These are phyloP conservation scores for Aspergillus fructus DNA, from an alignment of 2,329 filamentous ascomycete species.

Conservation along the genomic window DNA sequence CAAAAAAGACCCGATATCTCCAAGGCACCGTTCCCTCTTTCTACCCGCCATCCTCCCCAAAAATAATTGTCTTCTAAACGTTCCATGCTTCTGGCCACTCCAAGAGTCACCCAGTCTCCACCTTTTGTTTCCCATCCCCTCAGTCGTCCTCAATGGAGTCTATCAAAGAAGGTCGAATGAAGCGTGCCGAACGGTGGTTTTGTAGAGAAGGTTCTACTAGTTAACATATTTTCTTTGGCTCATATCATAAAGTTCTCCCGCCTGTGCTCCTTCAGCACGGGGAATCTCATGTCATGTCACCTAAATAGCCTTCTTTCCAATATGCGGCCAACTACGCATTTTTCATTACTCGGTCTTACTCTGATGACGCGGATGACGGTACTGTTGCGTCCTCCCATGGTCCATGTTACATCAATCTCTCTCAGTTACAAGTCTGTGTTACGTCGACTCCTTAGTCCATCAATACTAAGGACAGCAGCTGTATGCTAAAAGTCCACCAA, in stretches of 20 bases:
- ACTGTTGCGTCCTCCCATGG: neutral
- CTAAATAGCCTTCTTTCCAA: neutral
- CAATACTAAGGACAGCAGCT: neutral
- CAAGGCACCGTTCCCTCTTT: too few relatives aligned
- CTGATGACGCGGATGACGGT: neutral
- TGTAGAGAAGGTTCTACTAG: neutral
- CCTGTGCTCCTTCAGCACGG: neutral
- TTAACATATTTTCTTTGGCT: neutral
- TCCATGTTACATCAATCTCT: neutral
- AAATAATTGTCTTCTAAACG: neutral
- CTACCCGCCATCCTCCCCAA: neutral
- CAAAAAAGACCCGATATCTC: slow-evolving; percentile 1
- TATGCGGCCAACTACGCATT: neutral
- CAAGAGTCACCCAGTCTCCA: neutral
- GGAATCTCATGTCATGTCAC: neutral
- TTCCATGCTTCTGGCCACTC: neutral
- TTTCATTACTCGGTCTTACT: neutral
- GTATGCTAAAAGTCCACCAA: neutral
- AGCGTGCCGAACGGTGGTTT: neutral
- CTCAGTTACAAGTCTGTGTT: neutral
- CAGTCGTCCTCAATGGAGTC: too few relatives aligned
- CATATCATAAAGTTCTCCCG: neutral
- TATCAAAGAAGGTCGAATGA: neutral
- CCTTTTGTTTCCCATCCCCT: neutral
- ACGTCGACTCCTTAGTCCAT: neutral